Evolutionary conservation across 805 yeast genomes (phyloP), one percentile per base, ranked within the genome.

Genomic region (Yarrowia porcina): DNA sequence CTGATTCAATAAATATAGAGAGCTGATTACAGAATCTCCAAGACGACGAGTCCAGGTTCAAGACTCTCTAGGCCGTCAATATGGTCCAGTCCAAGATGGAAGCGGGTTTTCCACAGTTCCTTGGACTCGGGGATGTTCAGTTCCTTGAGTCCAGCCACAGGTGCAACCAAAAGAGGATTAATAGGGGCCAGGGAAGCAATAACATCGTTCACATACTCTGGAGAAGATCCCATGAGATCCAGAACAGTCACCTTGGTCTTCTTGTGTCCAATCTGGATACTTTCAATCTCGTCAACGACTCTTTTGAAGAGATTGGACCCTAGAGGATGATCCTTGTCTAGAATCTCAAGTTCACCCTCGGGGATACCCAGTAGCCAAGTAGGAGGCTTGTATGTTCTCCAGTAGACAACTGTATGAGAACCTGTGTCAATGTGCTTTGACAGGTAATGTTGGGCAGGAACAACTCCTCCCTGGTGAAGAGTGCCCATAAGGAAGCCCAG

Each of bases 321-420:
- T 33, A 32, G 60, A 28, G 42, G 33, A 17, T 38, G 63, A 59
- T 15, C 35, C 28, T 15, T 72, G 49, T 70, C 70, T 10, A 66
- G 60, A 49, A 68, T 65, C 12, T 64, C 63, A 0, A 73, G 72
- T 1, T 70, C 65, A 11, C 65, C 68, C 13, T 64, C 50, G 9
- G 68, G 70, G 23, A 67, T 65, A 6, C 79, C 80, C 68, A 87
- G 75, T 63, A 93, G 72, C 96, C 97, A 94, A 4, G 90, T 82
- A 3, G 99, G 98, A 0, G 98, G 97, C 4, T 90, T 82, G 69
- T 93, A 94, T 0, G 97, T 90, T 72, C 90, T 85, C 98, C 98
- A 93, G 90, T 96, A 93, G 5, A 93, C 70, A 0, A 83, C 75
- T 0, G 79, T 74, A 3, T 38, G 32, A 4, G 74, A 71, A 4